Percentiles rank a stretch among this genome's conserved stretches.
These are phyloP conservation scores for Phaeosphaeria sp. DNA, from an alignment of 2,329 filamentous ascomycete species.

Conservation along the genomic window DNA sequence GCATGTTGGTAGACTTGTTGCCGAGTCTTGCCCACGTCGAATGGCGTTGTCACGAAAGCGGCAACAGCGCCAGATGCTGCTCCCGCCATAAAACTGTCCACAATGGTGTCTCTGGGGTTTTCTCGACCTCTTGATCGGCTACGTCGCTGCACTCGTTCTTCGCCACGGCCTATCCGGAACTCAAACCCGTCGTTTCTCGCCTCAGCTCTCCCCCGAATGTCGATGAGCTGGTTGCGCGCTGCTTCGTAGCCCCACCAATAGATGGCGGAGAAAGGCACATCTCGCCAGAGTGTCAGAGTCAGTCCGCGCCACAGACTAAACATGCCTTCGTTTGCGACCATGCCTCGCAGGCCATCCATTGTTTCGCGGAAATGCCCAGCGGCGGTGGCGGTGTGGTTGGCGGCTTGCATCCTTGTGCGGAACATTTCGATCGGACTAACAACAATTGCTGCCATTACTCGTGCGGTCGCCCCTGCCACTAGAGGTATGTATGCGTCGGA, in stretches of 20 bases:
- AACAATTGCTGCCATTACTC: constrained; percentile 78
- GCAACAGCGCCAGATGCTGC: constrained; percentile 83
- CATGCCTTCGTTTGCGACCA: constrained; percentile 80
- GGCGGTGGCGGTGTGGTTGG: constrained; percentile 50
- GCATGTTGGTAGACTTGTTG: constrained; percentile 80
- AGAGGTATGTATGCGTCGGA: constrained; percentile 77
- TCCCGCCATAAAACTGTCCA: constrained; percentile 89
- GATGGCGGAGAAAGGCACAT: constrained; percentile 94
- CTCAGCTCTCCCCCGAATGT: constrained; percentile 65
- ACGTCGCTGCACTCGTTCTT: constrained; percentile 35
- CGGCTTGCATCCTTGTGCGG: constrained; percentile 87
- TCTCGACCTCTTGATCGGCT: constrained; percentile 67
- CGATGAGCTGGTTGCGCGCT: constrained; percentile 73
- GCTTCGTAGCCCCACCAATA: constrained; percentile 99
- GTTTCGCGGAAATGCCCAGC: constrained; percentile 81
- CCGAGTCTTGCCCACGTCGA: constrained; percentile 96
- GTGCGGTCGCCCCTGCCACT: constrained; percentile 77
- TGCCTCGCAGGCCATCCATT: constrained; percentile 74
- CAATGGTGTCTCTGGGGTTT: constrained; percentile 77
- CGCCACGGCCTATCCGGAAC: constrained; percentile 42
- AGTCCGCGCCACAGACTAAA: constrained; percentile 88
- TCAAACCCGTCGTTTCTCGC: constrained; percentile 37
- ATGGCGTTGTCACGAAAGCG: constrained; percentile 88
- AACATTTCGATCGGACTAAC: constrained; percentile 95
- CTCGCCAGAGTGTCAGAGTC: constrained; percentile 90